Evolutionary conservation across 768 basidiomycete genomes (phyloP), one percentile per base, ranked within the genome.

Genomic region (Suillus luteus): DNA sequence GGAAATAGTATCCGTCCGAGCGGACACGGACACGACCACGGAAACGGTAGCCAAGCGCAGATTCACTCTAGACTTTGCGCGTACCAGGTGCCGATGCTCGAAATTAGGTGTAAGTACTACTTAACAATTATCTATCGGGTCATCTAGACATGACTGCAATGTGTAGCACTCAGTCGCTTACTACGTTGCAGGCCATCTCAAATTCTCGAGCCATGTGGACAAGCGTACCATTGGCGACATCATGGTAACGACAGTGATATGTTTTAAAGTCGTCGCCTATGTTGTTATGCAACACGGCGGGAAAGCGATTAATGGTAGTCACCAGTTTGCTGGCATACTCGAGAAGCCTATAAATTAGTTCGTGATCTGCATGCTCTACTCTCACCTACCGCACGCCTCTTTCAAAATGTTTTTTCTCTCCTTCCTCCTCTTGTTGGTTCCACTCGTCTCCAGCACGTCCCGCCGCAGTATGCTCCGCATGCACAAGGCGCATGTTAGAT

Each of bases 401-500:
- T 27, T 31, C 10, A 40, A 41, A 11, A 58, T 58, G 57, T 58
- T 58, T 3, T 58, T 27, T 41, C 3, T 27, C 40, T 41, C 40
- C 3, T 27, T 27, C 38, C 22, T 71, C 35, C 55, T 74, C 48
- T 59, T 54, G 15, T 33, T 73, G 51, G 27, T 75, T 61, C 66
- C 73, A 11, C 54, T 75, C 67, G 61, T 73, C 67, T 66, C 33
- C 41, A 35, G 69, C 0, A 40, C 15, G 22, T 65, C 65, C 40
- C 33, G 19, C 52, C 17, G 7, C 31, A 5, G 19, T 5, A 19
- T 10, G 5, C 4, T 60, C 37, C 24, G 48, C 31, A 58, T 27
- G 41, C 57, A 27, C 17, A 58, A 19, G 27, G 17, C 10, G 24
- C 59, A 64, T 14, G 8, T 40, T 5, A 43, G 17, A 22, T 24